Percentiles rank a stretch among this genome's conserved stretches.
These are phyloP conservation scores for Coleophoma crateriformis DNA, from an alignment of 2,329 filamentous ascomycete species.

Conservation along the genomic window DNA sequence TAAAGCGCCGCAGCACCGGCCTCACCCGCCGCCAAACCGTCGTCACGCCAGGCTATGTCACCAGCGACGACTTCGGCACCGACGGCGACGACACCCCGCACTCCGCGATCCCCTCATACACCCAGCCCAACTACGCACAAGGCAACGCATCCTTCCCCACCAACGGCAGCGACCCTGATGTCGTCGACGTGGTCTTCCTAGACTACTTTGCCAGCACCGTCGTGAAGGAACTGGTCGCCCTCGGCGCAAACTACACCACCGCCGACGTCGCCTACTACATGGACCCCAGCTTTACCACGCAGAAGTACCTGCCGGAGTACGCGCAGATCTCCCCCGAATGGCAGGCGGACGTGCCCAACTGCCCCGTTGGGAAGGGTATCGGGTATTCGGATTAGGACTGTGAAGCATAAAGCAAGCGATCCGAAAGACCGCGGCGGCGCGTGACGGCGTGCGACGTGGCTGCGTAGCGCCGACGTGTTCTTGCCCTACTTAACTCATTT, in stretches of 20 bases:
- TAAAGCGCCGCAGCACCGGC: conserved; percentile 12
- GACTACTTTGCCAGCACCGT: conserved; percentile 84
- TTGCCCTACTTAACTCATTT: background rate
- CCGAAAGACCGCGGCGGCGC: too few relatives aligned
- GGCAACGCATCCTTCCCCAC: conserved; percentile 56
- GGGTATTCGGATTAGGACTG: conserved; percentile 5
- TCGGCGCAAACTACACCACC: conserved; percentile 25
- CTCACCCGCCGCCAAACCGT: conserved; percentile 21
- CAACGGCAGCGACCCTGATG: conserved; percentile 48
- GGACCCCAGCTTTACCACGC: conserved; percentile 20
- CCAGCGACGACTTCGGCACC: conserved; percentile 71
- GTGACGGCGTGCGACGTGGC: too few relatives aligned
- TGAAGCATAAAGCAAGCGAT: too few relatives aligned
- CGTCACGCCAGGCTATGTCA: conserved; percentile 71
- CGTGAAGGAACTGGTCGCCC: conserved; percentile 58
- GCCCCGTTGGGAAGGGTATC: conserved; percentile 20
- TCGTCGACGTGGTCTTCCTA: conserved; percentile 81
- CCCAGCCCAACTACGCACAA: conserved; percentile 77
- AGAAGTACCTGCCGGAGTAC: conserved; percentile 27
- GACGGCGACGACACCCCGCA: conserved; percentile 91
- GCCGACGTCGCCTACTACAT: conserved; percentile 25
- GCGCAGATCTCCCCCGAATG: conserved; percentile 18
- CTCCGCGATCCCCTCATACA: conserved; percentile 64
- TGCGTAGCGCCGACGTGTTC: too few relatives aligned
- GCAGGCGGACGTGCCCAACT: conserved; percentile 21